Conservation (phyloP, 176 grass and related monocot species). For the Carex myosuroides region DNA sequence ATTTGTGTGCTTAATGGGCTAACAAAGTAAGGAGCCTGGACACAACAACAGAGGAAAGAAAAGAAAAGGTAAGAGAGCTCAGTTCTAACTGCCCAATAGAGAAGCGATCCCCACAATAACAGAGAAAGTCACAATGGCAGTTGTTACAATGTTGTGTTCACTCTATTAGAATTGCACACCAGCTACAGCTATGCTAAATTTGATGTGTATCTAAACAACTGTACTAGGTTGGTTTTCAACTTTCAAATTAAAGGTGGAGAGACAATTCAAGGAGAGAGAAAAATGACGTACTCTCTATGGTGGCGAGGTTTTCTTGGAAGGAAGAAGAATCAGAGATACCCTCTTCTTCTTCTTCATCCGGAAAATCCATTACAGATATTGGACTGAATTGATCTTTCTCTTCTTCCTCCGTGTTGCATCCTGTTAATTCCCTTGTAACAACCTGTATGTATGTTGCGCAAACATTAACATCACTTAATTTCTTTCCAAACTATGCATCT, state of each 20-base stretch:
- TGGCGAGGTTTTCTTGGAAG: slow-evolving; percentile 39
- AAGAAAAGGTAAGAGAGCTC: too few species aligned
- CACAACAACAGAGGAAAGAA: not conserved
- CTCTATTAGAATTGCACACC: too few species aligned
- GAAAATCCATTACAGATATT: slow-evolving; percentile 80
- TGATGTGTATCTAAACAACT: too few species aligned
- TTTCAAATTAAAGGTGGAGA: slow-evolving; percentile 29
- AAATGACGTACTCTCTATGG: slow-evolving; percentile 47
- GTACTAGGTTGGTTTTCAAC: not conserved
- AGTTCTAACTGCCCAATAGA: too few species aligned
- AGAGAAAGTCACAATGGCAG: too few species aligned
- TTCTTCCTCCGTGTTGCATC: slow-evolving; percentile 16
- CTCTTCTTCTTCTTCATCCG: slow-evolving; percentile 25
- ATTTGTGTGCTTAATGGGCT: slow-evolving; percentile 17
- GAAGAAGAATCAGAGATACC: not conserved
- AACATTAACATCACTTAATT: not conserved
- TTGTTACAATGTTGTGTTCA: too few species aligned
- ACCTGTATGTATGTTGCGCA: slow-evolving; percentile 8
- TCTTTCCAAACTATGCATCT: not conserved
- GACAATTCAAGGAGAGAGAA: not conserved
- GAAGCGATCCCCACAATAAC: too few species aligned
- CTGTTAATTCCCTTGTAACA: not conserved
- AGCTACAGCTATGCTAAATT: too few species aligned
- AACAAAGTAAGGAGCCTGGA: not conserved
- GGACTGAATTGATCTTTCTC: slow-evolving; percentile 54